Percentiles rank a stretch among this genome's conserved stretches.
phyloP scores from a whole-genome alignment of 768 basidiomycete species.

The Amanita subjunquillea region DNA sequence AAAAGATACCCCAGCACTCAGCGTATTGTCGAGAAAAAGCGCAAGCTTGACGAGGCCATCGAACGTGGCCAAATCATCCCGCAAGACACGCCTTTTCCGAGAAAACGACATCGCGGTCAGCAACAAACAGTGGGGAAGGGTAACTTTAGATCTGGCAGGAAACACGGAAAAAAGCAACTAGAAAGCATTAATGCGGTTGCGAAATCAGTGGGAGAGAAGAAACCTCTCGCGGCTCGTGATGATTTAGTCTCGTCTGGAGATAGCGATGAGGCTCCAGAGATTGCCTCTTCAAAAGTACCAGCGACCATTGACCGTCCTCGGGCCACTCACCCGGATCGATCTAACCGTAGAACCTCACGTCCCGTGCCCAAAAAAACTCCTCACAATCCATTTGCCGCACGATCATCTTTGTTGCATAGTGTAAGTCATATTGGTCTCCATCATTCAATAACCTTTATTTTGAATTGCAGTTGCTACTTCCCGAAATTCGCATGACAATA shows the following conservation, averaged over 20 bases:
- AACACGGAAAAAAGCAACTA: neutral
- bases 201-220: neutral
- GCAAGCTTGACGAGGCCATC: slow-evolving; percentile 66
- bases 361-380: slow-evolving; percentile 17
- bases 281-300: slow-evolving; percentile 40
- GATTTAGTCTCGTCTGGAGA: slow-evolving; percentile 19
- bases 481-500: slow-evolving; percentile 80
- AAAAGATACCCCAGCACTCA: slow-evolving; percentile 70
- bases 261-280: slow-evolving; percentile 44
- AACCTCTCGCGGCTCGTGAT: neutral
- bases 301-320: neutral
- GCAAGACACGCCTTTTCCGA: slow-evolving; percentile 28
- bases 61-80: slow-evolving; percentile 67
- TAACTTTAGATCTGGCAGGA: neutral
- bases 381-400: slow-evolving; percentile 55
- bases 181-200: neutral
- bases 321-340: neutral
- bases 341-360: neutral
- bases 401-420: slow-evolving; percentile 68
- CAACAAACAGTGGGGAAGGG: neutral
- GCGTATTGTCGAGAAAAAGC: slow-evolving; percentile 71
- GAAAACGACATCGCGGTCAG: slow-evolving; percentile 32
- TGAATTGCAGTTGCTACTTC: slow-evolving; percentile 54
- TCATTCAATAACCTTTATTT: slow-evolving; percentile 4
- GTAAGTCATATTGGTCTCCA: slow-evolving; percentile 30